Conservation (phyloP, 305 asterid genomes). For the Lippia alba region DNA sequence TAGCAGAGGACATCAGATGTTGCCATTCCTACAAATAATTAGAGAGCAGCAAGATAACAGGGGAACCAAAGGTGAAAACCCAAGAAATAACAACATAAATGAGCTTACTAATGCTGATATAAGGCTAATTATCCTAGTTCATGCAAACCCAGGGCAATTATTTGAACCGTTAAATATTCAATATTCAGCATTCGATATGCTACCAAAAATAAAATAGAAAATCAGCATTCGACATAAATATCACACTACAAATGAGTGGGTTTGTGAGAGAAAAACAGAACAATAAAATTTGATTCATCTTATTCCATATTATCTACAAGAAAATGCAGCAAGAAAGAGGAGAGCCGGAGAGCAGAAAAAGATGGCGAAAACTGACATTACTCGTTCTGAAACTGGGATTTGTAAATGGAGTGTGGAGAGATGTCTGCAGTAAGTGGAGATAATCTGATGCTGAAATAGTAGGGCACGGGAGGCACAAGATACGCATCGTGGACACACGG, state of each 20-base stretch:
- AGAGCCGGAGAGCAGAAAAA: neutral
- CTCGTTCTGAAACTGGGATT: neutral
- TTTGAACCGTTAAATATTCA: too few species aligned
- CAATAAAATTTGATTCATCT: neutral
- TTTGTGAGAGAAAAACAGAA: neutral
- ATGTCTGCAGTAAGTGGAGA: constrained; percentile 48
- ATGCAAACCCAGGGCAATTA: too few species aligned
- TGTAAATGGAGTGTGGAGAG: neutral
- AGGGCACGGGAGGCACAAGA: constrained; percentile 61
- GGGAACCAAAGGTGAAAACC: too few species aligned
- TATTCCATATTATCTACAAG: neutral
- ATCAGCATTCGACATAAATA: too few species aligned
- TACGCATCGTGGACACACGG: constrained; percentile 67
- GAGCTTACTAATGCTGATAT: too few species aligned
- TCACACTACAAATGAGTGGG: neutral
- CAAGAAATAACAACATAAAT: too few species aligned
- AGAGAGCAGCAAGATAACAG: too few species aligned
- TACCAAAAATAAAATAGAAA: too few species aligned
- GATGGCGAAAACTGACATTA: neutral
- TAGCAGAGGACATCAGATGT: too few species aligned
- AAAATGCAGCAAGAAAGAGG: neutral
- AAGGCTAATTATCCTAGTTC: too few species aligned
- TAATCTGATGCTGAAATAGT: constrained; percentile 61
- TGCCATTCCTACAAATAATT: too few species aligned
- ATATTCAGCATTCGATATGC: too few species aligned